Evolutionary conservation across 2,329 filamentous ascomycete species (phyloP), one percentile per base, ranked within the genome.

Genomic region (Penicillium corylophilum): DNA sequence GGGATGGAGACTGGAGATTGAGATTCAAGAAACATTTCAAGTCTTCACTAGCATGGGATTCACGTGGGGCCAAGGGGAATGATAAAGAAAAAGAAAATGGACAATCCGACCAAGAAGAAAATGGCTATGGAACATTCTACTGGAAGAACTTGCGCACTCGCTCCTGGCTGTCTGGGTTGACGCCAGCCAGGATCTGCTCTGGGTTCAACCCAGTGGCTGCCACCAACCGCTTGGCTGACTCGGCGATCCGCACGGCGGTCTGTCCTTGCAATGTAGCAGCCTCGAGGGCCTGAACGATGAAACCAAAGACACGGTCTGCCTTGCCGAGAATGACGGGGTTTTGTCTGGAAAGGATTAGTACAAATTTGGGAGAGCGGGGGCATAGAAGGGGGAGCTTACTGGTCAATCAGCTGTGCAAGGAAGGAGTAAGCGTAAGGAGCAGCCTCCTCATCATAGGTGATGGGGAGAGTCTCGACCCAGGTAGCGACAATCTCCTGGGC

Each of bases 361-460:
- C 20, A 31, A 29, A 33, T 29, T 31, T 48, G n/a, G 12, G 10
- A 47, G 44, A 29, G 29, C 46, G 36, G 10, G 39, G 5, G 36
- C 47, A 53, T 18, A 55, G 41, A 44, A 36, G 18, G 44, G 44
- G 31, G 44, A 52, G 86, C 91, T 83, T 84, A 96, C 94, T 95
- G 88, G 62, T 95, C 88, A 69, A 97, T 96, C 57, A 99, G 75
- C 70, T 96, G 87, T 12, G 89, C 86, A 52, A 99, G 78, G 75
- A 96, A 99, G 40, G 87, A 86, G 70, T 99, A 99, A 1, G 92
- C 92, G 71, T 95, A 97, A 13, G 94, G 94, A 18, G 94, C 94
- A 4, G 94, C 94, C 76, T 99, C 94, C 71, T 99, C 94, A 61
- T 99, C 94, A 66, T 96, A 96, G 15, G 87, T 86, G 46, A 99